Evolutionary conservation across 345 rosid species (phyloP).

Genomic region (Citropsis articulata): DNA sequence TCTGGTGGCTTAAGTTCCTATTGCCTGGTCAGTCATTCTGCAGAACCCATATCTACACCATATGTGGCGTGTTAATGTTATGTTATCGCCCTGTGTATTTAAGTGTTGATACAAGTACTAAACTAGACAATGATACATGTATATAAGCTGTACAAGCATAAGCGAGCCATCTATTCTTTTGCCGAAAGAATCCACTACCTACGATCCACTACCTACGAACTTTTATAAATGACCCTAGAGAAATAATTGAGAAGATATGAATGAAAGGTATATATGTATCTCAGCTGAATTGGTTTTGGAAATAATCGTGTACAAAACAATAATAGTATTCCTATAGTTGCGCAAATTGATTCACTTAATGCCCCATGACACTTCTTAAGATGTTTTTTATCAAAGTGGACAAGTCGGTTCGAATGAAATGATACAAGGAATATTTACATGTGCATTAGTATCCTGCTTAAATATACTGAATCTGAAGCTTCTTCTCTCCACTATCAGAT

Average conservation of each 20-base stretch:
- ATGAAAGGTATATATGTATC: background rate
- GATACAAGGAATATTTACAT: no score
- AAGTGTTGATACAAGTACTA: background rate
- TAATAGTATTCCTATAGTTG: background rate
- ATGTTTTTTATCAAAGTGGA: no score
- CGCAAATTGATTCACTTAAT: no score
- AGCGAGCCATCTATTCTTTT: background rate
- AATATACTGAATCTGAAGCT: no score
- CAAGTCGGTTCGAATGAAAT: no score
- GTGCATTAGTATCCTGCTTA: no score
- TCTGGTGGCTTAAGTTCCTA: slow-evolving; percentile 99
- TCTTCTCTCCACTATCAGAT: no score
- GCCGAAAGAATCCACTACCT: background rate
- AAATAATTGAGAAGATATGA: background rate
- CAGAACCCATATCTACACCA: background rate
- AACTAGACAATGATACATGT: background rate
- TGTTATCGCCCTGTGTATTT: background rate
- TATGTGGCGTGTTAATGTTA: background rate
- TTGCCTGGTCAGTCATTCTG: slow-evolving; percentile 63
- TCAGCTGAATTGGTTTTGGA: background rate
- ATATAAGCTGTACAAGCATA: background rate
- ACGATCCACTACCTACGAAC: background rate
- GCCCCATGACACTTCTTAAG: no score
- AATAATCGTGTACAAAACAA: background rate
- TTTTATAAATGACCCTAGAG: background rate